Evolutionary conservation across 495 filamentous ascomycete genomes (phyloP).

Genomic region (Tuber brumale): DNA sequence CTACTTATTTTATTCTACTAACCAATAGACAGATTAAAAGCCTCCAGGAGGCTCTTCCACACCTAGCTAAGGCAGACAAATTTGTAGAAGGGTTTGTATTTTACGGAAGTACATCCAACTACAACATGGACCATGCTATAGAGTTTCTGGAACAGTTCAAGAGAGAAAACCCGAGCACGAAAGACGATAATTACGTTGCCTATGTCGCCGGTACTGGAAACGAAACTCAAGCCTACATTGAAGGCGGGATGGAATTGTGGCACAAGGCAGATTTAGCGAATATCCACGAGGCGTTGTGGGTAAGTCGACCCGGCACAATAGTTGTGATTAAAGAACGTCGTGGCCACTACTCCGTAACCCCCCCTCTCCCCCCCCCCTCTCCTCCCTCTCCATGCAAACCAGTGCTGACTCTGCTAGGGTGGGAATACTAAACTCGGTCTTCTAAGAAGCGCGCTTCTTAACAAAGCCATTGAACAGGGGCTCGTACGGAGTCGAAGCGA

Average conservation of each 20-base stretch:
- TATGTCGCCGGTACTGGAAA: conserved; percentile 17
- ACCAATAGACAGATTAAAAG: conserved; percentile 55
- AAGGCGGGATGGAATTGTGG: conserved; percentile 14
- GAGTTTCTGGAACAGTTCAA: conserved; percentile 45
- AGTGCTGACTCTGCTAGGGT: conserved; percentile 42
- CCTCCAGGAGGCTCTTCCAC: conserved; percentile 20
- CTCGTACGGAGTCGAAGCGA: conserved; percentile 51
- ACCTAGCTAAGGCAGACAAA: conserved; percentile 17
- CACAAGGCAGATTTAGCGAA: conserved; percentile 15
- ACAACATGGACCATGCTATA: not conserved
- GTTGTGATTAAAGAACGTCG: conserved; percentile 22
- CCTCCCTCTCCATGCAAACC: not conserved
- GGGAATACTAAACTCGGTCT: conserved; percentile 76
- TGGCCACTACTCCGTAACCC: conserved; percentile 21
- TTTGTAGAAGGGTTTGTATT: not conserved
- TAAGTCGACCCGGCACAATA: conserved; percentile 18
- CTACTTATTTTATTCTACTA: conserved; percentile 21
- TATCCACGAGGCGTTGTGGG: conserved; percentile 30
- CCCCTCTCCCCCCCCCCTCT: not conserved
- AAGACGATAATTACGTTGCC: conserved; percentile 21
- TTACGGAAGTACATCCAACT: not conserved
- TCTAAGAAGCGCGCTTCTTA: conserved; percentile 64
- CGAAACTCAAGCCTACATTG: not conserved
- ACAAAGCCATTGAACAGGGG: conserved; percentile 54
- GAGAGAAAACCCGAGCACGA: conserved; percentile 11